phyloP scores from a whole-genome alignment of 2,329 filamentous ascomycete species.

The Phaeosphaeriaceae sp. region DNA sequence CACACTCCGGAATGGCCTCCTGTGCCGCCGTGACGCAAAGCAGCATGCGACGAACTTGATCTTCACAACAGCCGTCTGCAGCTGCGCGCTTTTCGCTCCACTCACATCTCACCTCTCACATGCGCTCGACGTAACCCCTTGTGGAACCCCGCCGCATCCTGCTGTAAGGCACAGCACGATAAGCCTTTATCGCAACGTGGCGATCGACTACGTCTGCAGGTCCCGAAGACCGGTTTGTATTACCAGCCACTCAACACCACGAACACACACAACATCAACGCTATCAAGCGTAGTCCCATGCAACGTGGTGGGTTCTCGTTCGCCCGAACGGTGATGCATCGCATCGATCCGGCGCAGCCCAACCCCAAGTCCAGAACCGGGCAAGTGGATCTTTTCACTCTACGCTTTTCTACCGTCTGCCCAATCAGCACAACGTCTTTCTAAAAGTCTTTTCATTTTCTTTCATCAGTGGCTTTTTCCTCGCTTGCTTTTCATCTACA shows the following conservation, averaged over 20 bases:
- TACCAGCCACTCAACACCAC: slow-evolving; percentile 21
- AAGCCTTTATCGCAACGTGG: slow-evolving; percentile 34
- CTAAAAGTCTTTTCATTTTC: not conserved
- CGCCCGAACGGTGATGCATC: slow-evolving; percentile 3
- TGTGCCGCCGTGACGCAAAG: slow-evolving; percentile 25
- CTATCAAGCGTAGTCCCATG: slow-evolving; percentile 18
- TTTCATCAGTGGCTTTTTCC: not conserved
- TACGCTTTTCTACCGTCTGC: slow-evolving; percentile 1
- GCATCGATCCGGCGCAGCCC: not conserved
- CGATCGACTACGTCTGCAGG: slow-evolving; percentile 22
- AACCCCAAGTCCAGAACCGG: not conserved
- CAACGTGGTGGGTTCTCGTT: slow-evolving; percentile 30
- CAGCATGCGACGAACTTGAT: slow-evolving; percentile 8
- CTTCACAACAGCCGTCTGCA: slow-evolving; percentile 21
- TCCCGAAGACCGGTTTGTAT: slow-evolving; percentile 22
- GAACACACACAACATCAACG: slow-evolving; percentile 11
- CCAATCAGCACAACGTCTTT: slow-evolving; percentile 1
- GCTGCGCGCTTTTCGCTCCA: slow-evolving; percentile 25
- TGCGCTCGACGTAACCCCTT: slow-evolving; percentile 29
- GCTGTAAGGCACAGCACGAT: slow-evolving; percentile 27
- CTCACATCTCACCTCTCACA: slow-evolving; percentile 17
- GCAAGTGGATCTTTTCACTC: not conserved
- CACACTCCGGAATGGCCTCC: slow-evolving; percentile 2
- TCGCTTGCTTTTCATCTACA: not conserved
- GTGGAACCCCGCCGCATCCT: slow-evolving; percentile 22